These are phyloP conservation scores for Sporothrix dimorphospora DNA, from an alignment of 2,329 filamentous ascomycete genomes.

Conservation along the genomic window DNA sequence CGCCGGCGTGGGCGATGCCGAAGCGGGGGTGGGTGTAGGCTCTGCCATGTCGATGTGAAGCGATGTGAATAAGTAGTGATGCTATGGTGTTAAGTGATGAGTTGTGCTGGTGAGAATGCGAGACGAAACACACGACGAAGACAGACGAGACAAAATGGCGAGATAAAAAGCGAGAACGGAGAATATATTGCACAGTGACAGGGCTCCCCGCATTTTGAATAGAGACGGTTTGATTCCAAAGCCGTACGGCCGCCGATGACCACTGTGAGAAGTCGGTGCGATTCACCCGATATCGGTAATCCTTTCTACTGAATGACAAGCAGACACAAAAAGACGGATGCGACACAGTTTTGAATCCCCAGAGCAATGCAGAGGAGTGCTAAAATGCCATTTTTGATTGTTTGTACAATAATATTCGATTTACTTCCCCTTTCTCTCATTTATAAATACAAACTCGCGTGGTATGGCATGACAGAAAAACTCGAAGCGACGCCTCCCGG, in stretches of 20 bases:
- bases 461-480: background rate
- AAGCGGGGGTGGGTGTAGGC: background rate
- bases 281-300: background rate
- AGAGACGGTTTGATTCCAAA: background rate
- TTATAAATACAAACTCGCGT: background rate
- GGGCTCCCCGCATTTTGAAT: background rate
- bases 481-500: background rate
- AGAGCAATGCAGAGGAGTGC: background rate
- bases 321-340: background rate
- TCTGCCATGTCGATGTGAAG: constrained; percentile 4
- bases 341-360: background rate
- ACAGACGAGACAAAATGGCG: background rate
- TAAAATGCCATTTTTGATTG: background rate
- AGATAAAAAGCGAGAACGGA: background rate
- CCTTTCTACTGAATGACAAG: background rate
- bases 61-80: background rate
- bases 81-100: background rate
- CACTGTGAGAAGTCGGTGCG: background rate
- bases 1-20: constrained; percentile 7
- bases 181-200: background rate
- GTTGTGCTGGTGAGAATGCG: background rate
- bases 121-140: background rate
- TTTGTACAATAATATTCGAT: no score
- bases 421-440: background rate
- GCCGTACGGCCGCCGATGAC: background rate